phyloP scores from a whole-genome alignment of 768 basidiomycete genomes.

The Kockovaella imperatae region DNA sequence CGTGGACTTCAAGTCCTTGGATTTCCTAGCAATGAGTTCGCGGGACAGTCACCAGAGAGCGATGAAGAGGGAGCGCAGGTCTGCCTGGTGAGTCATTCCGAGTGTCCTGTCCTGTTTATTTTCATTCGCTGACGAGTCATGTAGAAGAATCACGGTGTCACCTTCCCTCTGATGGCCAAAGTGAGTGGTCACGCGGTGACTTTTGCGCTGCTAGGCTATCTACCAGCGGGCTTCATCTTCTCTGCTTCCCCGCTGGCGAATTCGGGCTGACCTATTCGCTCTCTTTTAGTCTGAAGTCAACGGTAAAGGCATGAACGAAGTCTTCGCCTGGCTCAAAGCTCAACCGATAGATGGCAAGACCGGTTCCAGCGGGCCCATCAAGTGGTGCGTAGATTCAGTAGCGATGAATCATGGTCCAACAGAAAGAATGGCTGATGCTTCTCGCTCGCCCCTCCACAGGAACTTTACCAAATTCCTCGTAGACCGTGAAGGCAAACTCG shows the following conservation, averaged over 20 bases:
- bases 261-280: background rate
- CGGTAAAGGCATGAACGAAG: slow-evolving; percentile 69
- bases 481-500: slow-evolving; percentile 56
- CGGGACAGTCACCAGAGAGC: slow-evolving; percentile 72
- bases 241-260: background rate
- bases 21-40: slow-evolving; percentile 93
- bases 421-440: background rate
- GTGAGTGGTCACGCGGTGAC: slow-evolving; percentile 43
- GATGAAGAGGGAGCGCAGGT: slow-evolving; percentile 59
- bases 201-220: background rate
- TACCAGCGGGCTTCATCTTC: background rate
- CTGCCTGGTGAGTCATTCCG: slow-evolving; percentile 29
- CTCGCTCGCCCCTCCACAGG: slow-evolving; percentile 9
- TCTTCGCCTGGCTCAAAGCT: slow-evolving; percentile 75
- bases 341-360: slow-evolving; percentile 52
- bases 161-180: slow-evolving; percentile 78
- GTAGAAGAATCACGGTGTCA: background rate
- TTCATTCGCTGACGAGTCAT: background rate
- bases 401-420: background rate
- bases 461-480: slow-evolving; percentile 57
- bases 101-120: background rate
- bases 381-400: slow-evolving; percentile 27
- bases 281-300: slow-evolving; percentile 60
- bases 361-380: slow-evolving; percentile 37
- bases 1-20: slow-evolving; percentile 70